Percentiles rank a stretch among this genome's conserved stretches.
These are phyloP conservation scores for Ogataea ganodermae DNA, from an alignment of 805 yeast genomes.

Conservation along the genomic window DNA sequence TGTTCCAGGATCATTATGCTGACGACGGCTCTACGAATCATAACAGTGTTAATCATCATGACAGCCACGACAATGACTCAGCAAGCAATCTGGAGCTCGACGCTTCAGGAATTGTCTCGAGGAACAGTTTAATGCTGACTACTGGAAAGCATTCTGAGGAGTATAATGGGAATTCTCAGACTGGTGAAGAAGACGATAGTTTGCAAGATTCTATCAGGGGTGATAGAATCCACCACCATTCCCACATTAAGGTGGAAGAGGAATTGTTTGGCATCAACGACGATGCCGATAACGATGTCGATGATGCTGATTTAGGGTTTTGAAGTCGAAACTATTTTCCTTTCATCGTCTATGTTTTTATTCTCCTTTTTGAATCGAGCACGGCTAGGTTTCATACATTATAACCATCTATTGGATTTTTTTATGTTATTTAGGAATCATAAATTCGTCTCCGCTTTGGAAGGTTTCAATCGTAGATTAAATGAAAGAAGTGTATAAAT, in stretches of 20 bases:
- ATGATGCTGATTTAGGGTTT: conserved; percentile 2
- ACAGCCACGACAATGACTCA: conserved; percentile 8
- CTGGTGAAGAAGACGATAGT: background rate
- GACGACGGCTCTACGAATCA: background rate
- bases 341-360: too few relatives aligned
- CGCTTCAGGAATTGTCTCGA: background rate
- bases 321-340: background rate
- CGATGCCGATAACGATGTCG: background rate
- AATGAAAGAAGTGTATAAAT: background rate
- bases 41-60: background rate
- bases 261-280: conserved; percentile 7
- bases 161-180: background rate
- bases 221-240: conserved; percentile 2
- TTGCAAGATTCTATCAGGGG: conserved; percentile 5
- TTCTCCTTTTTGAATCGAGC: too few relatives aligned
- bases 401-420: background rate
- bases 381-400: too few relatives aligned
- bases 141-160: conserved; percentile 1
- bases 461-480: background rate
- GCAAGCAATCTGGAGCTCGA: conserved; percentile 4
- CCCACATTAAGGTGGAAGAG: conserved; percentile 1
- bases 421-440: conserved; percentile 3
- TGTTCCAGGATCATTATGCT: conserved; percentile 18
- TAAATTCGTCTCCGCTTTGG: background rate
- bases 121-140: conserved; percentile 12